Conservation (phyloP, 1,284 basidiomycete genomes). For the Apiotrichum sp. region DNA sequence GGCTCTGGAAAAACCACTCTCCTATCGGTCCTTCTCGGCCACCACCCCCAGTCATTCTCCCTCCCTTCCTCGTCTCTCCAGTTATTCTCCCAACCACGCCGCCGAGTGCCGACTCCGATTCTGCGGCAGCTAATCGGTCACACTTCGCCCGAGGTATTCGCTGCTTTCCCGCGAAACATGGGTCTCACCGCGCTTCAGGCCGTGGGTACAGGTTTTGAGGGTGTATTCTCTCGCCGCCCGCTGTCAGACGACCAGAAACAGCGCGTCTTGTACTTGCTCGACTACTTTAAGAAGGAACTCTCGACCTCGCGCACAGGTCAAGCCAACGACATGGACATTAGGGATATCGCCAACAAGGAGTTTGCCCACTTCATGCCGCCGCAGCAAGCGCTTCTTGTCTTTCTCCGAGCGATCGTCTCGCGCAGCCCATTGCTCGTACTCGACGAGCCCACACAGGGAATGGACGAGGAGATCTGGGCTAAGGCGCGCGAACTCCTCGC, state of each 20-base stretch:
- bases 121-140: constrained; percentile 64
- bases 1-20: constrained; percentile 94
- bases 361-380: constrained; percentile 62
- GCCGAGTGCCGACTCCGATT: constrained; percentile 55
- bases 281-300: constrained; percentile 49
- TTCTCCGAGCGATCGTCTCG: constrained; percentile 74
- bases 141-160: constrained; percentile 81
- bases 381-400: constrained; percentile 69
- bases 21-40: constrained; percentile 83
- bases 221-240: constrained; percentile 60
- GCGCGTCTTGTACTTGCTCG: constrained; percentile 53
- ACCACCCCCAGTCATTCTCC: constrained; percentile 88
- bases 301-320: constrained; percentile 2
- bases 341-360: constrained; percentile 42
- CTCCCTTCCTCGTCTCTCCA: constrained; percentile 53
- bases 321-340: constrained; percentile 1
- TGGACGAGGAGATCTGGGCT: constrained; percentile 69
- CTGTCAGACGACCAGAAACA: constrained; percentile 49
- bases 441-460: constrained; percentile 86
- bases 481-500: constrained; percentile 60
- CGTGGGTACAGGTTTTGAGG: constrained; percentile 77
- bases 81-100: constrained; percentile 67
- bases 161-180: constrained; percentile 76
- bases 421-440: constrained; percentile 64
- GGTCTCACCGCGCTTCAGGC: constrained; percentile 69